These are phyloP conservation scores for Flaveria bidentis DNA, from an alignment of 129 eudicot genomes.

Conservation along the genomic window DNA sequence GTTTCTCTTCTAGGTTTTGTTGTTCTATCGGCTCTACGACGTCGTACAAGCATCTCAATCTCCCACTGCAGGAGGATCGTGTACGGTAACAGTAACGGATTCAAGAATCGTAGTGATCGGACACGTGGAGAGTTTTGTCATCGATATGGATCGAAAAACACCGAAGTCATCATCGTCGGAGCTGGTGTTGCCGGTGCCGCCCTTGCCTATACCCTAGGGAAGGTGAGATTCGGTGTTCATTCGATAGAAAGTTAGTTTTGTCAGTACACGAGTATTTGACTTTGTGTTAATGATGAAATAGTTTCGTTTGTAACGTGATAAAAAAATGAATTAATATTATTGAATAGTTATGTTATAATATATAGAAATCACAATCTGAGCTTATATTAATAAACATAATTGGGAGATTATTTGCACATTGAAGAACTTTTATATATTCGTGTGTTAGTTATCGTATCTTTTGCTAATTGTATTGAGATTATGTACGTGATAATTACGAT, in stretches of 20 bases:
- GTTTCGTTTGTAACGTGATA: too few species aligned
- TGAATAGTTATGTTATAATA: too few species aligned
- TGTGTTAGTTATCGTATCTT: too few species aligned
- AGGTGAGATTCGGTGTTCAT: slow-evolving; percentile 29
- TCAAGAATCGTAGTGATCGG: slow-evolving; percentile 19
- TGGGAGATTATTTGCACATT: too few species aligned
- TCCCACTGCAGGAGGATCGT: slow-evolving; percentile 21
- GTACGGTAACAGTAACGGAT: background rate
- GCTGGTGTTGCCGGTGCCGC: slow-evolving; percentile 78
- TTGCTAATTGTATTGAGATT: background rate
- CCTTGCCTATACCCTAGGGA: slow-evolving; percentile 61
- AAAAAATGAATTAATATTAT: too few species aligned
- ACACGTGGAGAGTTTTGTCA: slow-evolving; percentile 19
- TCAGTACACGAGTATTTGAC: too few species aligned
- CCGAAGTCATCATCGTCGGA: slow-evolving; percentile 61
- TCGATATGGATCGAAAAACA: slow-evolving; percentile 22
- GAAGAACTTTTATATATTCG: too few species aligned
- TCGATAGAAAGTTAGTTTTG: too few species aligned
- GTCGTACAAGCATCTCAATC: slow-evolving; percentile 11
- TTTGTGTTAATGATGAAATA: too few species aligned
- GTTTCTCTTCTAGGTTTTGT: slow-evolving; percentile 46
- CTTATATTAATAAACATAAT: too few species aligned
- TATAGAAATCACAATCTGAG: too few species aligned
- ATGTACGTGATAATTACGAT: background rate
- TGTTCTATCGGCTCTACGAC: slow-evolving; percentile 37